Evolutionary conservation across 1,284 basidiomycete species (phyloP), one percentile per base, ranked within the genome.

Genomic region (Cutaneotrichosporon sp.): DNA sequence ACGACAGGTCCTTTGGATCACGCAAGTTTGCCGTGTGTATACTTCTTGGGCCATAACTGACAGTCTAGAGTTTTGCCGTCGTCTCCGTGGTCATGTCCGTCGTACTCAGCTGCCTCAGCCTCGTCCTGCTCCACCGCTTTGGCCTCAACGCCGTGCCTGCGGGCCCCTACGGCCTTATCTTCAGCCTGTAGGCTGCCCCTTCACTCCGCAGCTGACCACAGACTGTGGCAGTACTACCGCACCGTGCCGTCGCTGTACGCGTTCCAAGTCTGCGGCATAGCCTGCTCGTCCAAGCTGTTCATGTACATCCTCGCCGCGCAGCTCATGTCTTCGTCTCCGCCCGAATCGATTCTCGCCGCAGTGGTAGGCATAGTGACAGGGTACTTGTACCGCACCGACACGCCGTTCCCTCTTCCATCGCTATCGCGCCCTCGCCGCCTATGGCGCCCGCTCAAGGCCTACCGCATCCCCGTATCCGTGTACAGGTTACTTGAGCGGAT

Each of bases 11-110:
- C 37, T 94, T 92, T 67, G 92, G 92, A 2, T 85, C 84, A 49
- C 74, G 84, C 53, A 96, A 96, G 71, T 96, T 83, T 74, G 87
- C 88, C n/a, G 90, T 90, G 62, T 74, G 87, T 77, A 15, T 33
- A 2, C 0, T 7, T 1, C 17, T 26, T 8, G 14, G 20, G 2
- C n/a, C 3, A 4, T 7, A 26, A n/a, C 43, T 51, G 39, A 46
- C 15, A 45, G 7, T 30, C 47, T 62, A 91, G 88, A 90, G 88
- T 7, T 92, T 90, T 71, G 73, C 81, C 15, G 66, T 86, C 18
- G 78, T 89, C 12, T 83, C 84, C 2, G 76, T 80, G 1, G 57
- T 85, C 26, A 67, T 89, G 26, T 81, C 85, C 2, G 88, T 85
- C 2, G 72, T 86, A 13, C 58, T 88, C 15, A 83, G 87, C 59